Conservation (phyloP, 2,329 filamentous ascomycete species). For the Apiospora malaysiana region DNA sequence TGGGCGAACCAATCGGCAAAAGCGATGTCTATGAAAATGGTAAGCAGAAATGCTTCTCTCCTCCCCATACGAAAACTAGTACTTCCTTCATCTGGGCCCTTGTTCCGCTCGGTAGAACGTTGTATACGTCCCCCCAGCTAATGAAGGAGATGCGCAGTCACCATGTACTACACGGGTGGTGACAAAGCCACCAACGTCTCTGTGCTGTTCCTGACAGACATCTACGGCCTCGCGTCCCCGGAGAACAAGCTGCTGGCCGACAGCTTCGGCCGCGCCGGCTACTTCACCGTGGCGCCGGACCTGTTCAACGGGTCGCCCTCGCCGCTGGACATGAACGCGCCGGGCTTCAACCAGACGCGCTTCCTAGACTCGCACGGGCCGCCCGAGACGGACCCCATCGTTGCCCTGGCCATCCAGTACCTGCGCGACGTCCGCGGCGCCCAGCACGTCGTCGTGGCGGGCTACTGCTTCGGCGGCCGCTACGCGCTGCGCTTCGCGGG, state of each 20-base stretch:
- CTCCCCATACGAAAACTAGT: neutral
- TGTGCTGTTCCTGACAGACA: conserved; percentile 41
- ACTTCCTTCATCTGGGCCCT: too few relatives aligned
- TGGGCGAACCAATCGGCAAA: conserved; percentile 36
- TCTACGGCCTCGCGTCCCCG: conserved; percentile 40
- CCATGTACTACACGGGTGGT: conserved; percentile 38
- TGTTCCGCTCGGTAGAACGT: neutral
- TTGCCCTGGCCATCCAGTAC: conserved; percentile 52
- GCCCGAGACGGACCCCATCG: conserved; percentile 51
- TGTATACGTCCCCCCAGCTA: neutral
- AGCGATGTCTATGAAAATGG: conserved; percentile 37
- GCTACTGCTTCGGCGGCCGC: conserved; percentile 71
- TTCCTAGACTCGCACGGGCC: conserved; percentile 46
- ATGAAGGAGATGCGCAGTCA: conserved; percentile 33
- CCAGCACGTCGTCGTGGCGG: conserved; percentile 59
- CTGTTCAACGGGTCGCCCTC: conserved; percentile 42
- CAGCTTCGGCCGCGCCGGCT: conserved; percentile 44
- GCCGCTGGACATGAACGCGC: conserved; percentile 37
- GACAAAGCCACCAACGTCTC: conserved; percentile 33
- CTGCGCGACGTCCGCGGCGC: conserved; percentile 55
- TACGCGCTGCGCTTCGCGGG: conserved; percentile 60
- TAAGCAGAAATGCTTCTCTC: conserved; percentile 24
- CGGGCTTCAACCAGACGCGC: conserved; percentile 31
- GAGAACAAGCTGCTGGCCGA: conserved; percentile 42
- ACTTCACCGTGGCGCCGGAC: conserved; percentile 42